A percentile compares a stretch with the other conserved stretches of the same genome.
Conservation (phyloP, 176 grass and related monocot genomes). For the Luzula sylvatica region DNA sequence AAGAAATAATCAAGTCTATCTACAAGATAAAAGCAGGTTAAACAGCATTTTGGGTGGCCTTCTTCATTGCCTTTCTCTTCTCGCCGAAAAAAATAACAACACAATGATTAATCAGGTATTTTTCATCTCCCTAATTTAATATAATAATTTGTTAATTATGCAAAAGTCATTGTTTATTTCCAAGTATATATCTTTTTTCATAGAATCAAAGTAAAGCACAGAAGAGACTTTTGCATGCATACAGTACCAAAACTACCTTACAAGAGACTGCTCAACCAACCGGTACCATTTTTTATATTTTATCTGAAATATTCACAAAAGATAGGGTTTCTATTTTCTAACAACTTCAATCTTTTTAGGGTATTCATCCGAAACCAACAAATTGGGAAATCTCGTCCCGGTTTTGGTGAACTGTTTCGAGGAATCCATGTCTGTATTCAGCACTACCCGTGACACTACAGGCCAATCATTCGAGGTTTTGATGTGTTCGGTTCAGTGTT, state of each 20-base stretch:
- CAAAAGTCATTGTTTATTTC: background rate
- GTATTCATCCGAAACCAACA: conserved; percentile 25
- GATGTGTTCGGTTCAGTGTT: conserved; percentile 41
- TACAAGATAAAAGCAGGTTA: conserved; percentile 87
- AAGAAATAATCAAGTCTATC: conserved; percentile 61
- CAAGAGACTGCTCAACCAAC: conserved; percentile 2
- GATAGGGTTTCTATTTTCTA: no score
- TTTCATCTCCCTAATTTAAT: no score
- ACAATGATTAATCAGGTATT: conserved; percentile 35
- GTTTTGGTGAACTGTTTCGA: conserved; percentile 50
- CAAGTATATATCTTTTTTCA: background rate
- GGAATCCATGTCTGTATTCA: conserved; percentile 48
- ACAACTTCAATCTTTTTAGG: background rate
- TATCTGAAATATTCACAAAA: background rate
- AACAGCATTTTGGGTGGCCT: conserved; percentile 78
- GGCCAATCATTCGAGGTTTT: conserved; percentile 52
- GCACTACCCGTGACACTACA: conserved; percentile 29
- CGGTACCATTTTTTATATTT: conserved; percentile 10
- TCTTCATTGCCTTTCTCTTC: conserved; percentile 58
- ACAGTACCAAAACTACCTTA: background rate
- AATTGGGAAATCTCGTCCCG: conserved; percentile 46
- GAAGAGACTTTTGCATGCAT: conserved; percentile 17
- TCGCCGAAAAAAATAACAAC: conserved; percentile 26
- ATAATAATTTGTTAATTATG: background rate
- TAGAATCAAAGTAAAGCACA: conserved; percentile 13